Percentiles rank a stretch among this genome's conserved stretches.
Conservation (phyloP, 306 rosid species). For the Citrullus colocynthis region DNA sequence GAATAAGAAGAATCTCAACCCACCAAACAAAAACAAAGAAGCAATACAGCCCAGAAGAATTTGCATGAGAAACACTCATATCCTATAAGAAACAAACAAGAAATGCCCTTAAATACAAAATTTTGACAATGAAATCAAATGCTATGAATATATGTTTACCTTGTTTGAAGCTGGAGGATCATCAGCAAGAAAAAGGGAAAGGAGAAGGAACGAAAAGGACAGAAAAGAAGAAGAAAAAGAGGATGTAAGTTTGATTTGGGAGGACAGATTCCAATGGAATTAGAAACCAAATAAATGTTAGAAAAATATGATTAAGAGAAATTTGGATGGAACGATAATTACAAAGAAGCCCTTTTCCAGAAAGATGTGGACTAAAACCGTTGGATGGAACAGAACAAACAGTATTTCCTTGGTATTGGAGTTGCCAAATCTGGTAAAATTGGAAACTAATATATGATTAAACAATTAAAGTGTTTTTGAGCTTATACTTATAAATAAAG, state of each 20-base stretch:
- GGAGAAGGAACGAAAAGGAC: constrained; percentile 4
- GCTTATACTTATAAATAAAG: too few species aligned
- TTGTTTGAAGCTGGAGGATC: background rate
- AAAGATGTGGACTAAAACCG: constrained; percentile 20
- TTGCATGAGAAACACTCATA: background rate
- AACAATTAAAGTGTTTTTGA: background rate
- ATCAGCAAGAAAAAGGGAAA: background rate
- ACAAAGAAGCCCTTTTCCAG: constrained; percentile 11
- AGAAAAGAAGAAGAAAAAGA: background rate
- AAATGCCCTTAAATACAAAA: background rate
- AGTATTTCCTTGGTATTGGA: constrained; percentile 14
- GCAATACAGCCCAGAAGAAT: background rate
- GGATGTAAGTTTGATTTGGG: background rate
- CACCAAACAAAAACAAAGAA: background rate
- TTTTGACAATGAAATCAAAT: background rate
- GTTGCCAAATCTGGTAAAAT: constrained; percentile 10
- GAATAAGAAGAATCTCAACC: background rate
- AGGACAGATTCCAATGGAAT: background rate
- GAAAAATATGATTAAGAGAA: background rate
- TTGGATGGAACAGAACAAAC: constrained; percentile 37
- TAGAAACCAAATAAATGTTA: background rate
- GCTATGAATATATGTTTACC: background rate
- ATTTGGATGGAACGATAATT: constrained; percentile 30
- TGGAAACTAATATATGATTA: background rate
- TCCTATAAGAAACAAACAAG: background rate